Percentiles rank a stretch among this genome's conserved stretches.
Evolutionary conservation across 129 eudicot genomes (phyloP).

Genomic region (Flaveria linearis): DNA sequence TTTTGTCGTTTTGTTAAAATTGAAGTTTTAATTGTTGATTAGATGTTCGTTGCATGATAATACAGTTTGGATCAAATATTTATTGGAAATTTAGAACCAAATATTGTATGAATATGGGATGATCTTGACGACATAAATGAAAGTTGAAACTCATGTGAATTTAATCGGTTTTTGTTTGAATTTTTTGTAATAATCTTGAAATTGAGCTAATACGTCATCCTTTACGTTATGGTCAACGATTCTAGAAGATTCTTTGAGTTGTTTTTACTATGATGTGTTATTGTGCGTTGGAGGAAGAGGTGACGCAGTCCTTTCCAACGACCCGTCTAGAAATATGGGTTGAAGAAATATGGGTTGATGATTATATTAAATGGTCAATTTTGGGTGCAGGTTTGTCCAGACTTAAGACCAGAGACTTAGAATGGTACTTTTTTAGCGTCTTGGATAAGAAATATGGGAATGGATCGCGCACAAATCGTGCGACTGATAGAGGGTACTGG

Average conservation of each 20-base stretch:
- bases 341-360: neutral
- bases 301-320: no score
- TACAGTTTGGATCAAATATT: constrained; percentile 6
- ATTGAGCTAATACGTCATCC: constrained; percentile 4
- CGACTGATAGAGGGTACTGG: constrained; percentile 93
- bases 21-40: constrained; percentile 7
- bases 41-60: neutral
- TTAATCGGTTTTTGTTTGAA: neutral
- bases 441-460: constrained; percentile 88
- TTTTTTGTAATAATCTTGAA: constrained; percentile 4
- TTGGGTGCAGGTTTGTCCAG: constrained; percentile 57
- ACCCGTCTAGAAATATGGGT: constrained; percentile 4
- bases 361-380: constrained; percentile 13
- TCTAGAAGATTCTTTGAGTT: constrained; percentile 15
- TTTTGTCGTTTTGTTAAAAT: neutral
- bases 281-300: no score
- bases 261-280: neutral
- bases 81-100: neutral
- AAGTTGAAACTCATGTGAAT: constrained; percentile 1
- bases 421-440: constrained; percentile 90
- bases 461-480: constrained; percentile 78
- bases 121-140: neutral
- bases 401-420: constrained; percentile 75
- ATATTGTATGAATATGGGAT: constrained; percentile 3
- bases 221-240: constrained; percentile 5